These are phyloP conservation scores for Rasamsonia emersonii DNA, from an alignment of 2,329 filamentous ascomycete genomes.

Conservation along the genomic window DNA sequence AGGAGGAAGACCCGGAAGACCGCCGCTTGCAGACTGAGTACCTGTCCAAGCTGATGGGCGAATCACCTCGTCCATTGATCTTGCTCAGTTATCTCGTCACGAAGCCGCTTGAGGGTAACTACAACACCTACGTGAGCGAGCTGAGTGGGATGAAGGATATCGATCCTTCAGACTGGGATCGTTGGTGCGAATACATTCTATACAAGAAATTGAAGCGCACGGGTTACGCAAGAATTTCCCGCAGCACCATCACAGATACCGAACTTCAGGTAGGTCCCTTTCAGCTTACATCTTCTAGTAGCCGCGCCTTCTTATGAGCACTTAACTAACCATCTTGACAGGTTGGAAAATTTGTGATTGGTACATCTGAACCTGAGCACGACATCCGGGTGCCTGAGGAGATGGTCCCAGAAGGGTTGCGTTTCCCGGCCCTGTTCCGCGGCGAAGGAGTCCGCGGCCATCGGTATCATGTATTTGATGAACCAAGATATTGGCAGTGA, in stretches of 20 bases:
- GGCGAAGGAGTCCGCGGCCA: conserved; percentile 84
- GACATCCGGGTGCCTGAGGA: conserved; percentile 61
- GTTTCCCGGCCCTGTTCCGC: conserved; percentile 77
- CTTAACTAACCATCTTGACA: conserved; percentile 23
- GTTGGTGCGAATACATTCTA: conserved; percentile 98
- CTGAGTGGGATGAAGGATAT: conserved; percentile 91
- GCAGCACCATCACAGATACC: conserved; percentile 90
- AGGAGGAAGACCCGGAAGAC: conserved; percentile 93
- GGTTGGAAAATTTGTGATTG: conserved; percentile 87
- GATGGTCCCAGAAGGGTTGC: conserved; percentile 65
- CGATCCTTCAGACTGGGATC: conserved; percentile 84
- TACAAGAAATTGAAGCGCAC: conserved; percentile 81
- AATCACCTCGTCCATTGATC: conserved; percentile 68
- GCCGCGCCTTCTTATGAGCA: neutral
- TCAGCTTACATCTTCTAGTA: neutral
- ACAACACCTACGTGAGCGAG: conserved; percentile 87
- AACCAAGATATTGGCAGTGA: conserved; percentile 62
- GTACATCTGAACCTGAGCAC: conserved; percentile 54
- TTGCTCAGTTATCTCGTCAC: conserved; percentile 89
- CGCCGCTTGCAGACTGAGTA: conserved; percentile 79
- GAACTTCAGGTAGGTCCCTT: conserved; percentile 66
- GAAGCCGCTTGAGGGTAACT: conserved; percentile 83
- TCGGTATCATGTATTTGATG: conserved; percentile 88
- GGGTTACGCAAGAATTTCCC: conserved; percentile 81
- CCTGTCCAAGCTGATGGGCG: conserved; percentile 78